These are phyloP conservation scores for Ceratobasidium theobromae DNA, from an alignment of 1,284 basidiomycete species.

Conservation along the genomic window DNA sequence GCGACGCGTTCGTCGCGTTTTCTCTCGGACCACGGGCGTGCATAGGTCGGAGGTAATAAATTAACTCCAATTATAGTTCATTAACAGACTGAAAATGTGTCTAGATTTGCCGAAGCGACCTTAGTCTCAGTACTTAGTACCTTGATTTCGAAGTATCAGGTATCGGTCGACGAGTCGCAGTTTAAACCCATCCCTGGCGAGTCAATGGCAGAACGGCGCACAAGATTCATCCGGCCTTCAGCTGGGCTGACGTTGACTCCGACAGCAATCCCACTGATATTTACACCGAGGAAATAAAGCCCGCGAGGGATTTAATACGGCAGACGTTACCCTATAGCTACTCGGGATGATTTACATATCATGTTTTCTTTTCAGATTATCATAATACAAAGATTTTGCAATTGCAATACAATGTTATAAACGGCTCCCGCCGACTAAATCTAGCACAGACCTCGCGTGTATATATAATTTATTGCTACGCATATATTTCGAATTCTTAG, in stretches of 20 bases:
- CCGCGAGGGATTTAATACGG: too few relatives aligned
- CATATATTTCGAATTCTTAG: too few relatives aligned
- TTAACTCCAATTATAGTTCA: background rate
- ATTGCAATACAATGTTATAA: too few relatives aligned
- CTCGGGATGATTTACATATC: too few relatives aligned
- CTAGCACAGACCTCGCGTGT: too few relatives aligned
- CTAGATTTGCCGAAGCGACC: conserved; percentile 14
- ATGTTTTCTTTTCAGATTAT: too few relatives aligned
- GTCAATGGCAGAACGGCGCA: background rate
- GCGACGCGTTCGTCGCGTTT: conserved; percentile 57
- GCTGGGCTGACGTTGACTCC: background rate
- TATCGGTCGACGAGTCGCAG: conserved; percentile 1
- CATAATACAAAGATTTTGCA: too few relatives aligned
- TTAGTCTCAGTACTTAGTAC: background rate
- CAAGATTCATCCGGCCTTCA: background rate
- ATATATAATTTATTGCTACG: too few relatives aligned
- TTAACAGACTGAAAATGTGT: background rate
- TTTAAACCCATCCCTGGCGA: background rate
- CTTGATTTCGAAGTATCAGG: background rate
- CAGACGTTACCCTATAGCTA: too few relatives aligned
- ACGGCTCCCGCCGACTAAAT: too few relatives aligned
- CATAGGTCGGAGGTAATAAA: background rate
- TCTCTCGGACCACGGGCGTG: conserved; percentile 46
- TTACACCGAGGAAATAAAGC: background rate
- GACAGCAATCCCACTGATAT: background rate